Percentiles rank a stretch among this genome's conserved stretches.
Evolutionary conservation across 768 basidiomycete species (phyloP).

Genomic region (Rubroboletus satanas): DNA sequence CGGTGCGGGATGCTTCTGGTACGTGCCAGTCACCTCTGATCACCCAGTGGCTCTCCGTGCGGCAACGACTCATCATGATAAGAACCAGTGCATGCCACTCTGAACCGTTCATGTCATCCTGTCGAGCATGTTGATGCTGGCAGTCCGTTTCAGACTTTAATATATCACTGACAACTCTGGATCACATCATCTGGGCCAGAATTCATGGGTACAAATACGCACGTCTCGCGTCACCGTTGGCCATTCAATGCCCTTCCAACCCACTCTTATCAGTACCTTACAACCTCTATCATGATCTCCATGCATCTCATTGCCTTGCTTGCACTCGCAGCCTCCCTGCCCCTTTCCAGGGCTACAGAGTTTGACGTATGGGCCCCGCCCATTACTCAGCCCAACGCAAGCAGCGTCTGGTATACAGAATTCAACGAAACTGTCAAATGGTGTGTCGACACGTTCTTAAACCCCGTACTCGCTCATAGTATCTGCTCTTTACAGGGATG

Average conservation of each 20-base stretch:
- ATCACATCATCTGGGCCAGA: neutral
- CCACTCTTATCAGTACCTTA: neutral
- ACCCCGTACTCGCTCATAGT: neutral
- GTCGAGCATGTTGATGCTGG: neutral
- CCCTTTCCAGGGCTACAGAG: slow-evolving; percentile 1
- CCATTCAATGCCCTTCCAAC: neutral
- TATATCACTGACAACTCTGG: neutral
- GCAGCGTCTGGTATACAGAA: slow-evolving; percentile 24
- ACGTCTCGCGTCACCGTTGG: neutral
- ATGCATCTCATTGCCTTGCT: slow-evolving; percentile 5
- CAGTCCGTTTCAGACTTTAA: neutral
- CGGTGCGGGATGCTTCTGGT: no score
- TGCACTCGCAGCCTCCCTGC: slow-evolving; percentile 6
- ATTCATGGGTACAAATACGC: slow-evolving; percentile 2
- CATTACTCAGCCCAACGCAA: slow-evolving; percentile 20
- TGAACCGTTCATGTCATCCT: no score
- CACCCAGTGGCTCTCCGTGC: no score
- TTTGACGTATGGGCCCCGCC: slow-evolving; percentile 29
- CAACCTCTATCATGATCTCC: slow-evolving; percentile 2
- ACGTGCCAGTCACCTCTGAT: no score
- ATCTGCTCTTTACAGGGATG: slow-evolving; percentile 27
- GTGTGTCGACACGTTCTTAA: slow-evolving; percentile 15
- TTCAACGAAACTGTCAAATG: slow-evolving; percentile 21
- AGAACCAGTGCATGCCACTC: neutral
- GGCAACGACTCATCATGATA: neutral